Percentiles rank a stretch among this genome's conserved stretches.
phyloP scores from a whole-genome alignment of 192 early-diverging fungal genomes.

The Backusella mclennaniae region DNA sequence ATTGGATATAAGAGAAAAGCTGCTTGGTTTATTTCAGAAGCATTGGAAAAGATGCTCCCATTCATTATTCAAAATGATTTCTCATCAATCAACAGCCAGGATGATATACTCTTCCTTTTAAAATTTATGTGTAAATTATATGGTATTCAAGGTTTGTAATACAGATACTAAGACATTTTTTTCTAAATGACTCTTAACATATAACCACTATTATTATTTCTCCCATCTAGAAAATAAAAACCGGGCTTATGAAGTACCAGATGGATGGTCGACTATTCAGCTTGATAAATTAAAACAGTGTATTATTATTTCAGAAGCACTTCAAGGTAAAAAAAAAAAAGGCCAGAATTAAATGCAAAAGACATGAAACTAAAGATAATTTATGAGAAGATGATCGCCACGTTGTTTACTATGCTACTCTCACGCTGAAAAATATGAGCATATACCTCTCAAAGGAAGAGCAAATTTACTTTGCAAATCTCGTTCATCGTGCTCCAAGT shows the following conservation, averaged over 20 bases:
- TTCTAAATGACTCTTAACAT: background rate
- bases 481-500: slow-evolving; percentile 43
- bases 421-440: slow-evolving; percentile 59
- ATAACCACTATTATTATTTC: background rate
- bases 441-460: slow-evolving; percentile 56
- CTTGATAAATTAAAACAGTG: slow-evolving; percentile 73
- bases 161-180: too few species aligned
- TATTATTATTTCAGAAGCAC: slow-evolving; percentile 59
- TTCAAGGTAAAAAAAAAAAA: slow-evolving; percentile 51
- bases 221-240: background rate
- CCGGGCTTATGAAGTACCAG: slow-evolving; percentile 16
- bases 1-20: slow-evolving; percentile 22
- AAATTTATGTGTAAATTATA: slow-evolving; percentile 58
- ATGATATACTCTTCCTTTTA: slow-evolving; percentile 56
- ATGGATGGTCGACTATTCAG: slow-evolving; percentile 77
- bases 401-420: slow-evolving; percentile 56
- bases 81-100: slow-evolving; percentile 17
- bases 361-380: background rate
- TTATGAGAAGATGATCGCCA: slow-evolving; percentile 47
- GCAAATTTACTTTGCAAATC: slow-evolving; percentile 53
- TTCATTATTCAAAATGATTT: slow-evolving; percentile 5
- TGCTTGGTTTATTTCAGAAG: slow-evolving; percentile 14
- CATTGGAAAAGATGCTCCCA: slow-evolving; percentile 8
- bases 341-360: background rate
- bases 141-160: slow-evolving; percentile 49